Evolutionary conservation across 1,284 basidiomycete genomes (phyloP).

Genomic region (Singerocomus rubriflavus): DNA sequence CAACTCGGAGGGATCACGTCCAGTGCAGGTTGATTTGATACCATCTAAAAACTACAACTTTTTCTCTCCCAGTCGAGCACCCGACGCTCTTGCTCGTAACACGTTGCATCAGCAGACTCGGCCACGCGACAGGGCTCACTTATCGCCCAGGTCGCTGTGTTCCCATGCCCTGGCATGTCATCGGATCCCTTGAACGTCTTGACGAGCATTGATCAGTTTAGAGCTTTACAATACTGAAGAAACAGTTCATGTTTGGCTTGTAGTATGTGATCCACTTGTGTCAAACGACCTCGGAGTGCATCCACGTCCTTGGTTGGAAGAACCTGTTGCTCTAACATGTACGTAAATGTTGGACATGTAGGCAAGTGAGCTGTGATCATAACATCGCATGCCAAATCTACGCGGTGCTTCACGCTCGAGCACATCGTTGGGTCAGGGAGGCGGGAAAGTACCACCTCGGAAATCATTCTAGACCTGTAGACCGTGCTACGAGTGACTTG

Average conservation of each 20-base stretch:
- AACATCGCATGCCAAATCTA: slow-evolving; percentile 44
- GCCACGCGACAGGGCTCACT: slow-evolving; percentile 23
- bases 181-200: slow-evolving; percentile 8
- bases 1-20: background rate
- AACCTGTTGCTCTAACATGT: background rate
- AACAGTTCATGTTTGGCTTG: slow-evolving; percentile 1
- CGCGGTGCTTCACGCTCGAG: slow-evolving; percentile 40
- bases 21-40: background rate
- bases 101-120: slow-evolving; percentile 34
- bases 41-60: background rate
- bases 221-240: background rate
- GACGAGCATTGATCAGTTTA: background rate
- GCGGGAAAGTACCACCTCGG: slow-evolving; percentile 31
- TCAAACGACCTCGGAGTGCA: background rate
- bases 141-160: slow-evolving; percentile 16
- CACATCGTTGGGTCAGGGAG: slow-evolving; percentile 38
- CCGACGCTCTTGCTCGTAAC: background rate
- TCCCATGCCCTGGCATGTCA: slow-evolving; percentile 15
- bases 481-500: background rate
- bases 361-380: slow-evolving; percentile 48
- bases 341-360: slow-evolving; percentile 13
- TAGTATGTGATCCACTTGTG: background rate
- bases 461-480: no score
- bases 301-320: background rate
- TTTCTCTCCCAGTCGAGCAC: background rate